phyloP scores from a whole-genome alignment of 352 stramenopile genomes.

The Phytophthora quininea region DNA sequence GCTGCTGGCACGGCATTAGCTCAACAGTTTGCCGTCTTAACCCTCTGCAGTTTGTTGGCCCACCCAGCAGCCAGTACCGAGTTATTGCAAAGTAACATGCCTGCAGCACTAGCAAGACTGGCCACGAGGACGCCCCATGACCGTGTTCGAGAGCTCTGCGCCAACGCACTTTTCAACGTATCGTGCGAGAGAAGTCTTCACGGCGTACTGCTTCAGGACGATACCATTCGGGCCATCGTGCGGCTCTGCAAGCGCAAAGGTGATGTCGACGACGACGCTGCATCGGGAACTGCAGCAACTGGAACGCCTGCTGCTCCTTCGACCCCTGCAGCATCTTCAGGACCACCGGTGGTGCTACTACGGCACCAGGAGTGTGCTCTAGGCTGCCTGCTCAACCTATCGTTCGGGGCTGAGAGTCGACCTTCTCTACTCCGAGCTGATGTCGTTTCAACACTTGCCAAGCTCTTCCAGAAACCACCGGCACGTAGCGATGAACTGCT shows the following conservation, averaged over 20 bases:
- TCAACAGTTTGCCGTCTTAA: conserved; percentile 74
- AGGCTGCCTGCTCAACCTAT: conserved; percentile 81
- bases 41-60: conserved; percentile 71
- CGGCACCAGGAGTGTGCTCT: conserved; percentile 76
- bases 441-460: conserved; percentile 63
- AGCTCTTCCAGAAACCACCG: conserved; percentile 67
- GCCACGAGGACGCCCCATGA: conserved; percentile 47
- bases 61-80: conserved; percentile 59
- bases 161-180: conserved; percentile 82
- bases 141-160: conserved; percentile 70
- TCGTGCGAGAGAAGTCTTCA: conserved; percentile 77
- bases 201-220: conserved; percentile 68
- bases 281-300: conserved; percentile 13
- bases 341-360: conserved; percentile 45
- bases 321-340: conserved; percentile 19
- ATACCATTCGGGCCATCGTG: conserved; percentile 74
- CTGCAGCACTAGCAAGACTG: conserved; percentile 56
- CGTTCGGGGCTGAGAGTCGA: conserved; percentile 70
- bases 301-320: conserved; percentile 22
- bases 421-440: conserved; percentile 67
- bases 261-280: conserved; percentile 65
- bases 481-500: conserved; percentile 70
- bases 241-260: conserved; percentile 63
- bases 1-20: conserved; percentile 37
- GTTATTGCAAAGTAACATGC: conserved; percentile 75